Evolutionary conservation across 2,329 filamentous ascomycete genomes (phyloP).

Genomic region (Chaetomium olivaceum): DNA sequence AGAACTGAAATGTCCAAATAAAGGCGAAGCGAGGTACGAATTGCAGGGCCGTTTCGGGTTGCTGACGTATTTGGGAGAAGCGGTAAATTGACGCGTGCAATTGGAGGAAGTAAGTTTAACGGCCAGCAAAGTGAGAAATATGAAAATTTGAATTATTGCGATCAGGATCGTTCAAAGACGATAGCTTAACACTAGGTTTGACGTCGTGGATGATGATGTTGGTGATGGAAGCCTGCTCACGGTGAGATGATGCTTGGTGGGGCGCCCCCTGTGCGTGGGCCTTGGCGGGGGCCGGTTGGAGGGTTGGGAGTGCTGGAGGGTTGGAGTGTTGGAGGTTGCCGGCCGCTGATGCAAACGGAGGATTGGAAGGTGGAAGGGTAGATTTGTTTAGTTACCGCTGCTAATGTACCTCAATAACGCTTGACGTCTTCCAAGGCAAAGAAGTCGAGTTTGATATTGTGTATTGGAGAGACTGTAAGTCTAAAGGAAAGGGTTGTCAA

Average conservation of each 20-base stretch:
- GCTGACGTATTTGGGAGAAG: neutral
- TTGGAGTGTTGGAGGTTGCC: too few species aligned
- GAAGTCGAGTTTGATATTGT: neutral
- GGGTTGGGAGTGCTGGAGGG: neutral
- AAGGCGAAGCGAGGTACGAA: neutral
- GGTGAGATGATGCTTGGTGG: neutral
- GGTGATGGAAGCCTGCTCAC: constrained; percentile 3
- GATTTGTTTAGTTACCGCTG: neutral
- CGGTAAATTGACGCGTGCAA: neutral
- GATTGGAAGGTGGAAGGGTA: too few species aligned
- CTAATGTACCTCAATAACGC: neutral
- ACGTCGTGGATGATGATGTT: constrained; percentile 4
- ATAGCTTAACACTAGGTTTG: neutral
- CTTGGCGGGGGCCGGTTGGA: constrained; percentile 6
- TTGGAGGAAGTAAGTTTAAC: neutral
- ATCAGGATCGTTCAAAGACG: neutral
- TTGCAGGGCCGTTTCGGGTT: neutral
- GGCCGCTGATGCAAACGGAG: constrained; percentile 7
- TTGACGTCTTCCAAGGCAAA: neutral
- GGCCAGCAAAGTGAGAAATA: neutral
- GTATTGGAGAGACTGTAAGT: neutral
- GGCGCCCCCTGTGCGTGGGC: neutral
- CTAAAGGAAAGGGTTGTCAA: neutral
- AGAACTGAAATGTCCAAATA: neutral
- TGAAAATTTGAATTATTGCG: neutral